These are phyloP conservation scores for Daldinia sp. DNA, from an alignment of 2,329 filamentous ascomycete genomes.

Conservation along the genomic window DNA sequence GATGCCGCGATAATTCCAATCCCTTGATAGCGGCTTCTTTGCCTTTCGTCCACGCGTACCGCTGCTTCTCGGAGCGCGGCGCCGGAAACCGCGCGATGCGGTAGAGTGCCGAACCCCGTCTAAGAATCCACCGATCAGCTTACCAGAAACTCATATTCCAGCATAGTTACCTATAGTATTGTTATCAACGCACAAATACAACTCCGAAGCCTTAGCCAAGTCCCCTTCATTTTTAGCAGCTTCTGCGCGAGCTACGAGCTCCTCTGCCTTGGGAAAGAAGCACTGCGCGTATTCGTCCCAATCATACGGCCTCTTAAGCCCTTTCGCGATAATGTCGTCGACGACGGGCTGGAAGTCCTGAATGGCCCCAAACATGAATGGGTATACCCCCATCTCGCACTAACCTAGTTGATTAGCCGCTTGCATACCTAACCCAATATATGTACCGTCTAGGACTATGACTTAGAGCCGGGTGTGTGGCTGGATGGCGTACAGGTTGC, in stretches of 20 bases:
- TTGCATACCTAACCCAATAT: background rate
- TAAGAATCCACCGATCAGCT: slow-evolving; percentile 17
- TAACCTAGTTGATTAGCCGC: slow-evolving; percentile 23
- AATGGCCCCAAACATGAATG: slow-evolving; percentile 52
- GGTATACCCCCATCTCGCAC: slow-evolving; percentile 53
- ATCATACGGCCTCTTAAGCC: slow-evolving; percentile 47
- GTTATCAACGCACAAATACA: slow-evolving; percentile 47
- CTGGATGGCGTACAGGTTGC: slow-evolving; percentile 34
- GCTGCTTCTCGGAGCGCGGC: slow-evolving; percentile 50
- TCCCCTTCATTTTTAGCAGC: slow-evolving; percentile 42
- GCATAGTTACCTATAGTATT: too few species aligned
- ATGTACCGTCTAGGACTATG: background rate
- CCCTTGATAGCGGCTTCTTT: slow-evolving; percentile 51
- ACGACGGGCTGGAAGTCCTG: slow-evolving; percentile 53
- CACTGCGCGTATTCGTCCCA: slow-evolving; percentile 54
- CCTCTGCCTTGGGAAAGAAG: slow-evolving; percentile 51
- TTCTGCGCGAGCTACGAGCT: slow-evolving; percentile 45
- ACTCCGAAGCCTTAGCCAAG: slow-evolving; percentile 49
- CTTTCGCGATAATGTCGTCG: slow-evolving; percentile 47
- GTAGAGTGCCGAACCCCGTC: slow-evolving; percentile 52
- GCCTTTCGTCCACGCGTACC: slow-evolving; percentile 47
- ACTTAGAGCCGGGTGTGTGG: too few species aligned
- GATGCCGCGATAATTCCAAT: slow-evolving; percentile 45
- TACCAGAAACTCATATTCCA: background rate
- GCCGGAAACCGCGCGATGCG: slow-evolving; percentile 54